phyloP scores from a whole-genome alignment of 352 stramenopile genomes.

The Phytopythium cucurbitacearum region DNA sequence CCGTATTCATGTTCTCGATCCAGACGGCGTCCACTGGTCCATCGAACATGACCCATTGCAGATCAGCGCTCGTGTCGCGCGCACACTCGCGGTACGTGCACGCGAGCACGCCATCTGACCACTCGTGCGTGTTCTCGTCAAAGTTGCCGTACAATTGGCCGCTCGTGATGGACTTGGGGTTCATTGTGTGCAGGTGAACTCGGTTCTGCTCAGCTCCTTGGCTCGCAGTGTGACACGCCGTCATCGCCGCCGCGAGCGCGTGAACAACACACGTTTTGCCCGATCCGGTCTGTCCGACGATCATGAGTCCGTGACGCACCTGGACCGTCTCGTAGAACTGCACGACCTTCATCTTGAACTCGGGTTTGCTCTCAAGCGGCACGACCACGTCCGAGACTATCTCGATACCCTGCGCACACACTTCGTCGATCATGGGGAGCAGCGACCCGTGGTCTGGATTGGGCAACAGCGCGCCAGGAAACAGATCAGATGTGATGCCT shows the following conservation, averaged over 20 bases:
- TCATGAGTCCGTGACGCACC: constrained; percentile 95
- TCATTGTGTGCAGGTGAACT: constrained; percentile 88
- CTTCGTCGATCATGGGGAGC: constrained; percentile 76
- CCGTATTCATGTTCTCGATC: constrained; percentile 97
- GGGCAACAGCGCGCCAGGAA: constrained; percentile 84
- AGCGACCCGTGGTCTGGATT: constrained; percentile 83
- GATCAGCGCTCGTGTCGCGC: constrained; percentile 67
- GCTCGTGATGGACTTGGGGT: constrained; percentile 94
- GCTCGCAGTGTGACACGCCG: constrained; percentile 45
- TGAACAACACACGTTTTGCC: constrained; percentile 93
- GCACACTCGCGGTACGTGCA: constrained; percentile 93
- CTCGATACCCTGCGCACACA: constrained; percentile 60
- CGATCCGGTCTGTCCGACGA: constrained; percentile 91
- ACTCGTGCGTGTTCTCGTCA: constrained; percentile 93
- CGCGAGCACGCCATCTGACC: constrained; percentile 92
- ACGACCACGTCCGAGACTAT: constrained; percentile 57
- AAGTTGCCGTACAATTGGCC: constrained; percentile 94
- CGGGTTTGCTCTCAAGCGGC: constrained; percentile 69
- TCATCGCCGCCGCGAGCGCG: constrained; percentile 75
- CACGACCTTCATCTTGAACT: constrained; percentile 89
- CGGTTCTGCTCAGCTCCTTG: constrained; percentile 42
- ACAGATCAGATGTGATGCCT: constrained; percentile 93
- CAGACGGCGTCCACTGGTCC: constrained; percentile 92
- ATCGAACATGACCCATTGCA: constrained; percentile 94
- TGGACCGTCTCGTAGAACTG: constrained; percentile 96